Evolutionary conservation across 2,329 filamentous ascomycete species (phyloP), one percentile per base, ranked within the genome.

Genomic region (Drechslerella stenobrocha): DNA sequence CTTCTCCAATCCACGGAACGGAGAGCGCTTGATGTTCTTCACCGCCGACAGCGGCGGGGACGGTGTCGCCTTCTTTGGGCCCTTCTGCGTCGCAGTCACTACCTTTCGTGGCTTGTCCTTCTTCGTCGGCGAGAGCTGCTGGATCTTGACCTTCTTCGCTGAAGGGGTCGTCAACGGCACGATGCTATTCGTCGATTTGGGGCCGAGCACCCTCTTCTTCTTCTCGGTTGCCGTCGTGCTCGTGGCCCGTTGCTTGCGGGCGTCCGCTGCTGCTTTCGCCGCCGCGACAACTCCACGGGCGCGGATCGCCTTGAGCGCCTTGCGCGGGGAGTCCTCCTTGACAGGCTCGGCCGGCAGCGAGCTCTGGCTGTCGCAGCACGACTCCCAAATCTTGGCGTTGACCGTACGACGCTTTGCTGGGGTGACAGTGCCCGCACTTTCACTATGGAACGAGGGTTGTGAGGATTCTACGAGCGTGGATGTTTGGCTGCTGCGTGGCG

Each of bases 331-430:
- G 37, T 66, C 61, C 24, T 66, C 61, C 32, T 66, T 66, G 53
- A 66, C 53, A 1, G 61, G 61, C 15, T 66, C 61, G 15, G 18
- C 18, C 11, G 28, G 23, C 13, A 59, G 23, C 4, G 61, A 66
- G 42, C 48, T 66, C 40, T 72, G 70, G 50, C 70, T 72, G 52
- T 73, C 72, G 37, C 70, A 71, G 40, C 70, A 71, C 23, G 71
- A 72, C 47, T 73, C 72, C 71, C 71, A 73, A 34, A 73, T 69
- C 42, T 70, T 72, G 28, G 69, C 72, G 45, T 73, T 71, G 20
- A 71, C 60, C 5, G 71, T 70, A 4, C 66, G 58, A 50, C 67
- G 70, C 46, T 70, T 69, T 8, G 69, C 53, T 20, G 66, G 50
- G 24, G 57, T 61, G 46, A 56, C 48, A 26, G 23, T 28, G 30